Base-by-base conservation (phyloP, 179 eudicot genomes). In the Kewa caespitosa region DNA sequence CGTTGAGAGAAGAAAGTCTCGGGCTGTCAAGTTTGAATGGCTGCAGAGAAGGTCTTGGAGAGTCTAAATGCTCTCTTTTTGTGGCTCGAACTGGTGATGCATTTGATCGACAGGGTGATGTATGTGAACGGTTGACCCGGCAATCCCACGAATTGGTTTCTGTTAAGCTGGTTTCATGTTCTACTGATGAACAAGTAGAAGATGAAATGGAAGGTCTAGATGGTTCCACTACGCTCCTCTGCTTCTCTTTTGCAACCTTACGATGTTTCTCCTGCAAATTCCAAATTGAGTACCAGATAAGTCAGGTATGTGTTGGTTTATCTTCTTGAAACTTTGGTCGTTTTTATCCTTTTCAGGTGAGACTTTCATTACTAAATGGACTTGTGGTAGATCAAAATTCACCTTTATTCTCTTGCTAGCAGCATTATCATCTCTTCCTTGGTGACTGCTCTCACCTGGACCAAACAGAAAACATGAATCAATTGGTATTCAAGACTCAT, bases 201-300 rank as follows among this genome's bases (percentile, higher is more conserved):
- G 85, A 81, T 70, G 81, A 81, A 39, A 81, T 55, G 42, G 83
- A 84, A 37, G 65, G 62, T 64, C 84, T 70, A 23, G 83, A 54
- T 70, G 79, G 34, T 70, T 81, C 87, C 30, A 57, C 14, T 9
- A 79, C 59, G 28, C 52, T 74, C 57, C 39, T 73, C 42, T 76
- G 72, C 65, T 36, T 61, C 46, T 76, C 78, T 42, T 59, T 71
- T 32, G 38, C 38, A 66, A 18, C 73, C 75, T 69, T 74, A 23
- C n/a, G 72, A 39, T 60, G 64, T 43, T 77, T 85, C 17, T 72
- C 87, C 87, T 85, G 81, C 79, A 76, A 73, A 52, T 18, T 32
- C 30, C 48, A 38, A 50, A 36, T 66, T 66, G 34, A 75, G 73
- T 14, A 42, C 55, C 67, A 61, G 2, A 23, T 13, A 27, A 38